A percentile compares a stretch with the other conserved stretches of the same genome.
phyloP scores from a whole-genome alignment of 306 rosid species.

The Vicia villosa region DNA sequence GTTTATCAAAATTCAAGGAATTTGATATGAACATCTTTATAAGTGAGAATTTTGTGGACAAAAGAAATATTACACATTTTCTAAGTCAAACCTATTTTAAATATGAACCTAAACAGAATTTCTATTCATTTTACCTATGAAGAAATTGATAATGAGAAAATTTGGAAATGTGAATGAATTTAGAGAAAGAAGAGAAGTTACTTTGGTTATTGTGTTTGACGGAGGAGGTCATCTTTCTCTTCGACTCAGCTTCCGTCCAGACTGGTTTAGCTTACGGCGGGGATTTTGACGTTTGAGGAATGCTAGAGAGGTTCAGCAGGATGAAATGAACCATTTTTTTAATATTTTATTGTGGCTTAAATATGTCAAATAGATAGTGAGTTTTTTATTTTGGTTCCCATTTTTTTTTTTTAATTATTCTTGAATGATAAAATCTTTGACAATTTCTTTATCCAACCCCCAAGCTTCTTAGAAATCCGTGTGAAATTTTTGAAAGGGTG shows the following conservation, averaged over 20 bases:
- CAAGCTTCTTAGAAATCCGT: no score
- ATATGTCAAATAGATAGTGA: no score
- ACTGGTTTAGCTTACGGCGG: not conserved
- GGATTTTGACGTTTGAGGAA: not conserved
- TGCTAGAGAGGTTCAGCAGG: not conserved
- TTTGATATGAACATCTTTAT: not conserved
- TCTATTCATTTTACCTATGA: not conserved
- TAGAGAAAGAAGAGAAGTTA: conserved; percentile 33
- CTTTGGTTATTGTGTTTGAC: conserved; percentile 45
- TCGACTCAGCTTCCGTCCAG: conserved; percentile 12
- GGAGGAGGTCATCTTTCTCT: conserved; percentile 59
- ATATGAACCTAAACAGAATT: conserved; percentile 3
- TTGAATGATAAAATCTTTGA: no score
- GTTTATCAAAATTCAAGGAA: conserved; percentile 7
- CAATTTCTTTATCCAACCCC: no score
- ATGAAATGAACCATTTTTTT: not conserved
- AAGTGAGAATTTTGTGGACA: not conserved
- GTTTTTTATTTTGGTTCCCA: no score
- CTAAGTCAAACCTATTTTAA: conserved; percentile 3
- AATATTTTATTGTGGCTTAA: no score
- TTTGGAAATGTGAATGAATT: conserved; percentile 7
- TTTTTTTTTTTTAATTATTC: no score
- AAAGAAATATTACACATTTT: conserved; percentile 5
- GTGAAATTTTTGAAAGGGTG: no score
- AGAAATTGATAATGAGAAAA: not conserved